These are phyloP conservation scores for Oropetium thomaeum DNA, from an alignment of 176 grass and related monocot genomes.

Conservation along the genomic window DNA sequence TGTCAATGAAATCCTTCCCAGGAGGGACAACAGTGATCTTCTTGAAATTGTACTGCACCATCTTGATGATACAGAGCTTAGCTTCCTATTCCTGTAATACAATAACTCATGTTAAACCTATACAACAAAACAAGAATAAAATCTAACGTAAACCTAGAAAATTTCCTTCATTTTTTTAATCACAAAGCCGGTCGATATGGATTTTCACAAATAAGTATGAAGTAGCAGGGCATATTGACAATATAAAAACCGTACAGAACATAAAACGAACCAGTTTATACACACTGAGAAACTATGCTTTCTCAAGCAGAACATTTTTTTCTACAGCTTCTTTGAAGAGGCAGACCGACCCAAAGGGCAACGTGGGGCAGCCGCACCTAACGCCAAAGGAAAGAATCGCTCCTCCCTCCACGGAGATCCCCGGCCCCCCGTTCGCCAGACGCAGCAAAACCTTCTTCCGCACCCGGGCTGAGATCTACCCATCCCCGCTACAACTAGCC, in stretches of 20 bases:
- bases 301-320: neutral
- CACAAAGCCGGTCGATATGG: neutral
- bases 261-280: neutral
- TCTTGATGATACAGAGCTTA: conserved; percentile 18
- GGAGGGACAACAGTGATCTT: conserved; percentile 69
- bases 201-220: neutral
- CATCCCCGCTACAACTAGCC: too few species aligned
- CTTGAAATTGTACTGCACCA: conserved; percentile 88
- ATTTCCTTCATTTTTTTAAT: neutral
- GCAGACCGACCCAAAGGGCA: neutral
- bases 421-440: too few species aligned
- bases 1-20: conserved; percentile 78
- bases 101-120: neutral
- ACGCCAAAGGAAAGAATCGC: too few species aligned
- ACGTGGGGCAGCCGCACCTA: neutral
- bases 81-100: neutral
- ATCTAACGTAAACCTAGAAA: neutral
- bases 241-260: neutral
- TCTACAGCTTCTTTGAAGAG: neutral
- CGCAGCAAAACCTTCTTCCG: too few species aligned
- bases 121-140: neutral
- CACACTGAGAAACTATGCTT: neutral
- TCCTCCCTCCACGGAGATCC: too few species aligned
- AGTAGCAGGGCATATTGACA: neutral
- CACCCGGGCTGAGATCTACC: too few species aligned